phyloP scores from a whole-genome alignment of 1,139 yeast genomes.

The Lodderomyces theae region DNA sequence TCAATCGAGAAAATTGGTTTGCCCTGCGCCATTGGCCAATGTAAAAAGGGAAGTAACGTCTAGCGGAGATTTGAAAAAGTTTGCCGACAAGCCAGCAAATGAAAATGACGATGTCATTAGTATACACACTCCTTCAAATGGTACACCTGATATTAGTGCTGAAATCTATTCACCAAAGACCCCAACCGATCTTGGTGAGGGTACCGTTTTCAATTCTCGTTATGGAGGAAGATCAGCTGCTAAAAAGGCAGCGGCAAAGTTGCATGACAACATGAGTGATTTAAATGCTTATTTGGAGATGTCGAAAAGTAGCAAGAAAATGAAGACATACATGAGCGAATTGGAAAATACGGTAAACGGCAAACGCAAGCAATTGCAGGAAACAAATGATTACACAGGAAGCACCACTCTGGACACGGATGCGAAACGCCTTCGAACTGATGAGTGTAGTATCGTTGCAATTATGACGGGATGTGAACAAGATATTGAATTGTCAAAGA shows the following conservation, averaged over 20 bases:
- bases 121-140: neutral
- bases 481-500: constrained; percentile 36
- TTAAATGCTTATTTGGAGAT: constrained; percentile 57
- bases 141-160: constrained; percentile 1
- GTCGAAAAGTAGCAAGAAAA: constrained; percentile 37
- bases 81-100: neutral
- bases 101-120: constrained; percentile 1
- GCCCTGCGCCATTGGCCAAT: neutral
- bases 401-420: constrained; percentile 2
- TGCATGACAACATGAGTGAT: constrained; percentile 69
- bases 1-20: constrained; percentile 5
- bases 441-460: constrained; percentile 31
- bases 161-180: constrained; percentile 3
- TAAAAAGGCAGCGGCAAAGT: constrained; percentile 59
- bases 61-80: neutral
- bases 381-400: constrained; percentile 2
- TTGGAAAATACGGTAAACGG: constrained; percentile 21
- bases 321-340: constrained; percentile 38
- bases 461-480: constrained; percentile 66
- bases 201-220: neutral
- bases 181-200: neutral
- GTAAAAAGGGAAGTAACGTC: constrained; percentile 1
- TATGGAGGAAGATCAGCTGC: constrained; percentile 52
- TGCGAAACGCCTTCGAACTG: constrained; percentile 3
- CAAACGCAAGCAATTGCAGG: constrained; percentile 9